A percentile compares a stretch with the other conserved stretches of the same genome.
phyloP scores from a whole-genome alignment of 148 eudicot genomes.

The Hydrangea macrophylla region DNA sequence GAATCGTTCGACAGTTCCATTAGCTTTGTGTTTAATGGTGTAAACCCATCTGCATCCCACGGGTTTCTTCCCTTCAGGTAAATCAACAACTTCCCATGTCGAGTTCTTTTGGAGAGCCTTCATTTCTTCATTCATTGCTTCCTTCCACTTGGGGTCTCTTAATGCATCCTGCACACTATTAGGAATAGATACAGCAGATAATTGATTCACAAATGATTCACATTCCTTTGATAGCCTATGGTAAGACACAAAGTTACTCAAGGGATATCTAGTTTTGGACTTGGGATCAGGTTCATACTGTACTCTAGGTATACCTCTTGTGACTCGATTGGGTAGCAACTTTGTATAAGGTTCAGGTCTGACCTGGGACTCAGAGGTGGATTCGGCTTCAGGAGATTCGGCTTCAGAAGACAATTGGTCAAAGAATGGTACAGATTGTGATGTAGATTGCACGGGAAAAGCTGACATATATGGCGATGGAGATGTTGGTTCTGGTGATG shows the following conservation, averaged over 20 bases:
- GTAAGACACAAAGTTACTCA: conserved; percentile 3
- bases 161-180: neutral
- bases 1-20: neutral
- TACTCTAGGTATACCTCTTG: conserved; percentile 7
- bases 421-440: no score
- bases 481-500: neutral
- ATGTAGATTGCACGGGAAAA: neutral
- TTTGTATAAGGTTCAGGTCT: neutral
- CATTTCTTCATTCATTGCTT: conserved; percentile 1
- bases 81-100: neutral
- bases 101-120: conserved; percentile 3
- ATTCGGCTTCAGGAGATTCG: no score
- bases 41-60: no score
- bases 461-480: no score
- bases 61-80: no score
- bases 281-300: neutral
- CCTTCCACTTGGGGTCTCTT: neutral
- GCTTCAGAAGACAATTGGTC: neutral
- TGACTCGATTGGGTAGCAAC: conserved; percentile 2
- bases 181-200: neutral
- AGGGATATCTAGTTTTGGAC: neutral
- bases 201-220: neutral
- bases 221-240: no score
- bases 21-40: neutral
- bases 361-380: neutral